Base-by-base conservation (phyloP, 345 rosid genomes). In the Trapa incisa region DNA sequence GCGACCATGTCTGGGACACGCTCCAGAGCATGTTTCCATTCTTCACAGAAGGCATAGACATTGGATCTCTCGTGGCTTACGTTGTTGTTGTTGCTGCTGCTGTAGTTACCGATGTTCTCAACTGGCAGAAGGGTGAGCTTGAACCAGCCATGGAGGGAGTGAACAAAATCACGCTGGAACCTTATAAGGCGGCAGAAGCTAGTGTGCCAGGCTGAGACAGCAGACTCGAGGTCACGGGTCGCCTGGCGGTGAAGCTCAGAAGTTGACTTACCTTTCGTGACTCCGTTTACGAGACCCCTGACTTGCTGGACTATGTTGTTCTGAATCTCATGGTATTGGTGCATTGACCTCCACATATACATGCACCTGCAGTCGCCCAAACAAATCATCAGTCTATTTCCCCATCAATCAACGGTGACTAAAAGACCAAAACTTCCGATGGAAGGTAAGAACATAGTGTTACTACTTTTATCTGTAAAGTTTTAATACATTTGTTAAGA, bases 311-410 rank as follows among this genome's bases (percentile, higher is more conserved):
- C 93, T 29, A 91, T 86, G 81, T 75, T 73, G 75, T 75, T 87
- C 80, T 94, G 99, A 61, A 86, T 77, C 76, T 94, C 96, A 60
- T 94, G 97, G 78, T 76, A 84, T 56, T 87, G 87, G 69, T 91
- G 83, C 99, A 91, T 91, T n/a, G 88, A 73, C 72, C 70, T 85
- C 99, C 97, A 94, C 97, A 94, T 91, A 79, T 89, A 89, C 99
- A 88, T 87, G 74, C 91, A 87, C 68, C 97, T 94, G 90, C 75
- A 80, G 39, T 58, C 15, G 33, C 3, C 14, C 38, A 6, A 32
- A 32, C 16, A 35, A 58, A 32, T 32, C 63, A 50, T 58, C 6
- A 54, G 60, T 54, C 10, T 41, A 3, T 41, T 8, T 41, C 7
- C 7, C 43, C 43, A 22, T 8, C 43, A 58, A 8, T 32, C 63